Percentiles rank a stretch among this genome's conserved stretches.
phyloP scores from a whole-genome alignment of 1,139 yeast genomes.

The Geotrichum fermentans region DNA sequence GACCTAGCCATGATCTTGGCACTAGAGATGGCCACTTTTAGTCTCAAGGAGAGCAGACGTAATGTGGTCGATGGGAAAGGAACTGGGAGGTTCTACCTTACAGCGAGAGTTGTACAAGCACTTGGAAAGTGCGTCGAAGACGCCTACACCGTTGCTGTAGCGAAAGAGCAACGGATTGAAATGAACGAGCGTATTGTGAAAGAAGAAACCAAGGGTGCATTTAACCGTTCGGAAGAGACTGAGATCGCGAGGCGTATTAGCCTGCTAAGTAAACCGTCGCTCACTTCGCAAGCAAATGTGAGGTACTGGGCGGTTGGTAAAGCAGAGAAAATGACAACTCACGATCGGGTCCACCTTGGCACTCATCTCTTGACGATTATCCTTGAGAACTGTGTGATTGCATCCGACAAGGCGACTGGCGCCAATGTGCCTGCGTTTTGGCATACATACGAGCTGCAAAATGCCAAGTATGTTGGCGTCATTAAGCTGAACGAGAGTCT shows the following conservation, averaged over 20 bases:
- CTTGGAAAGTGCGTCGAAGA: constrained; percentile 18
- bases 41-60: constrained; percentile 8
- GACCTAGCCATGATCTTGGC: constrained; percentile 16
- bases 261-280: constrained; percentile 43
- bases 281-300: constrained; percentile 27
- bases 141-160: constrained; percentile 13
- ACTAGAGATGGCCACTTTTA: constrained; percentile 18
- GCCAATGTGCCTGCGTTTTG: constrained; percentile 80
- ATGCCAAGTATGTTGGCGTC: constrained; percentile 71
- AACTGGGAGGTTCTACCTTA: background rate
- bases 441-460: constrained; percentile 67
- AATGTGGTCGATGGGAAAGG: background rate
- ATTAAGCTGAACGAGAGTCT: constrained; percentile 64
- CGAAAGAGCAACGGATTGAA: constrained; percentile 2
- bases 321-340: constrained; percentile 34
- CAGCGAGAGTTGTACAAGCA: constrained; percentile 7
- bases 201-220: constrained; percentile 1
- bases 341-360: constrained; percentile 69
- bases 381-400: constrained; percentile 48
- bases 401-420: constrained; percentile 37
- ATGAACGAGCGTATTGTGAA: constrained; percentile 1
- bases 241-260: constrained; percentile 19
- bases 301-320: constrained; percentile 35
- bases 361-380: constrained; percentile 61
- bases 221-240: constrained; percentile 2